Base-by-base conservation (phyloP, 2,329 filamentous ascomycete species). In the Pseudocercospora crystallina region DNA sequence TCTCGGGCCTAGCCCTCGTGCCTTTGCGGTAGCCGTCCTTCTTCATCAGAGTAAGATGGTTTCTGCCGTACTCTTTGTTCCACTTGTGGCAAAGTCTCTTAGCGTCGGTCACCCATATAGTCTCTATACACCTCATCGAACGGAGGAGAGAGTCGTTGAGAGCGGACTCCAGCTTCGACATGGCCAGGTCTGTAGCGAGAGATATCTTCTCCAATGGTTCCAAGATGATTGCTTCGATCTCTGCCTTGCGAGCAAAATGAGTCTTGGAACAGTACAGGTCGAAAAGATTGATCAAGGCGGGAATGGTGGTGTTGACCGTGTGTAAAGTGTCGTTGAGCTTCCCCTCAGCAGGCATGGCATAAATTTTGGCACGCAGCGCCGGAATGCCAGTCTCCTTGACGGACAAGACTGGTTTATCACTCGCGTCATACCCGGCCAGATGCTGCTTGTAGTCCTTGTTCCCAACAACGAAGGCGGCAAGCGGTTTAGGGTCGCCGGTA, bases 61-160 rank as follows among this genome's bases (percentile, higher is more conserved):
- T 5, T 14, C 15, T 30, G 14, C 20, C 20, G 14, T 36, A 11
- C 30, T 26, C 5, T 13, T 17, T 8, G n/a, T 32, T 13, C 49
- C 49, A 51, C n/a, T 34, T 26, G n/a, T 17, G 35, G 17, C 35
- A 40, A 7, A 46, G 43, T 14, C 14, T 26, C 5, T 11, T 13
- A 13, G 49, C 49, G n/a, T 32, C 30, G 5, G n/a, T 15, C 10
- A 32, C 30, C 47, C 47, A 50, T 10, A 15, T 9, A 33, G 15
- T 20, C 35, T 50, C 47, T 8, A 41, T 73, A 72, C 13, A 70
- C 63, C 7, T 54, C 63, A 31, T 72, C 68, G 15, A 83, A 68
- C 9, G 76, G 71, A 8, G 69, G 69, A 55, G 77, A 79, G 8
- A 84, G 66, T 3, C 20, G 20, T 7, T 26, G 20, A 26, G 20